phyloP scores from a whole-genome alignment of 2,329 filamentous ascomycete species.

The Aureobasidium melanogenum region DNA sequence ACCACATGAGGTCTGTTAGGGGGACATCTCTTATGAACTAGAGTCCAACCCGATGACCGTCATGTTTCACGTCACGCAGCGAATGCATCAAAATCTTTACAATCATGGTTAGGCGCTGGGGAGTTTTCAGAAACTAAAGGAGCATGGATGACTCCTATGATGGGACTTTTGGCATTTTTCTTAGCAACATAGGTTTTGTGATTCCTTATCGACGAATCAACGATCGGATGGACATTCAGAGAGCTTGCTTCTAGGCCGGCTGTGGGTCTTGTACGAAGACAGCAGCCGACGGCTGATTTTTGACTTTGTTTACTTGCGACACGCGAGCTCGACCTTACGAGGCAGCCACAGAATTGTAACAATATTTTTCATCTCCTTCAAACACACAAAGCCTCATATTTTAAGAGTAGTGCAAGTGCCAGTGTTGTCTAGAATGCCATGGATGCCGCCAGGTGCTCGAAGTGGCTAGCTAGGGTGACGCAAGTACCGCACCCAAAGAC shows the following conservation, averaged over 20 bases:
- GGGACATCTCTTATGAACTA: constrained; percentile 8
- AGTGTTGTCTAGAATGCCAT: constrained; percentile 1
- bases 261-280: not conserved
- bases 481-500: not conserved
- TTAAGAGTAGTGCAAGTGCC: not conserved
- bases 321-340: constrained; percentile 5
- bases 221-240: not conserved
- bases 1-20: constrained; percentile 1
- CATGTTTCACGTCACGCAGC: constrained; percentile 11
- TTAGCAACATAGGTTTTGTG: constrained; percentile 1
- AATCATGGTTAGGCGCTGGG: constrained; percentile 11
- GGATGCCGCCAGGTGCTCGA: not conserved
- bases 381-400: not conserved
- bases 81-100: constrained; percentile 7
- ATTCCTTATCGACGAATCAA: not conserved
- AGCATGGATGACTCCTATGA: not conserved
- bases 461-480: not conserved
- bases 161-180: constrained; percentile 3
- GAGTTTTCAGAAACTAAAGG: not conserved
- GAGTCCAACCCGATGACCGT: not conserved
- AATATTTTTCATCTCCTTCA: not conserved
- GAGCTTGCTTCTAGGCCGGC: not conserved
- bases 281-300: not conserved
- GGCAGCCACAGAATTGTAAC: constrained; percentile 7
- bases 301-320: constrained; percentile 3